Evolutionary conservation across 2,329 filamentous ascomycete genomes (phyloP).

Genomic region (Lasiodiplodia theobromae): DNA sequence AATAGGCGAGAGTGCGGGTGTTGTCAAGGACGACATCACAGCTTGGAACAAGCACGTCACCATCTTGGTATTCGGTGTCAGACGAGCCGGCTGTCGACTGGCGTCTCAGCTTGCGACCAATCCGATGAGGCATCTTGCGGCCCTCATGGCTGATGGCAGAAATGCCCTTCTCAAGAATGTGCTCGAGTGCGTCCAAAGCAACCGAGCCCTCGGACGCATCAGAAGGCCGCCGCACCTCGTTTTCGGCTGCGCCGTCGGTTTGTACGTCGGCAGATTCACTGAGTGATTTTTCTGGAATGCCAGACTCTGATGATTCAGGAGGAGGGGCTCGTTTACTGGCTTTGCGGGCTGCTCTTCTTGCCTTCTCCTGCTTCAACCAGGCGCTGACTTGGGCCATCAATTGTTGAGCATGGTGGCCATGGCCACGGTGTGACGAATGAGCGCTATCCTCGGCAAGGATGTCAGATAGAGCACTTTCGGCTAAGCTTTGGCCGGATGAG

Average conservation of each 20-base stretch:
- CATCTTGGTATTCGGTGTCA: constrained; percentile 84
- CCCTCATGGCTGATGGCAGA: constrained; percentile 51
- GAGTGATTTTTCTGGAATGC: constrained; percentile 44
- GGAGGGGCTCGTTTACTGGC: constrained; percentile 2
- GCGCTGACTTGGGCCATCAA: constrained; percentile 41
- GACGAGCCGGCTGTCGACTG: constrained; percentile 68
- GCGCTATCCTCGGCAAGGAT: constrained; percentile 22
- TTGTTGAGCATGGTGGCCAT: constrained; percentile 34
- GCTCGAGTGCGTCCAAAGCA: constrained; percentile 81
- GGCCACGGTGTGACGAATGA: background rate
- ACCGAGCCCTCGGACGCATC: constrained; percentile 73
- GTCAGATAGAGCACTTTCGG: constrained; percentile 23
- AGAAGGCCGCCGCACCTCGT: constrained; percentile 58
- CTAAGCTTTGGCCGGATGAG: constrained; percentile 33
- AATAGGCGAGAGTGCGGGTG: constrained; percentile 83
- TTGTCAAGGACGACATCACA: constrained; percentile 90
- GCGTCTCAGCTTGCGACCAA: constrained; percentile 37
- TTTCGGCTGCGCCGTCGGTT: constrained; percentile 26
- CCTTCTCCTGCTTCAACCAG: constrained; percentile 84
- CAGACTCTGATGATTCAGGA: constrained; percentile 49
- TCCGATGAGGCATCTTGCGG: constrained; percentile 33
- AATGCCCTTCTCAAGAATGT: constrained; percentile 76
- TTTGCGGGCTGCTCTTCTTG: constrained; percentile 64
- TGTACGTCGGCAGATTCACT: constrained; percentile 27
- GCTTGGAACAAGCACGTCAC: constrained; percentile 81